Evolutionary conservation across 192 early-diverging fungal species (phyloP).

Genomic region (Backusella mclennaniae): DNA sequence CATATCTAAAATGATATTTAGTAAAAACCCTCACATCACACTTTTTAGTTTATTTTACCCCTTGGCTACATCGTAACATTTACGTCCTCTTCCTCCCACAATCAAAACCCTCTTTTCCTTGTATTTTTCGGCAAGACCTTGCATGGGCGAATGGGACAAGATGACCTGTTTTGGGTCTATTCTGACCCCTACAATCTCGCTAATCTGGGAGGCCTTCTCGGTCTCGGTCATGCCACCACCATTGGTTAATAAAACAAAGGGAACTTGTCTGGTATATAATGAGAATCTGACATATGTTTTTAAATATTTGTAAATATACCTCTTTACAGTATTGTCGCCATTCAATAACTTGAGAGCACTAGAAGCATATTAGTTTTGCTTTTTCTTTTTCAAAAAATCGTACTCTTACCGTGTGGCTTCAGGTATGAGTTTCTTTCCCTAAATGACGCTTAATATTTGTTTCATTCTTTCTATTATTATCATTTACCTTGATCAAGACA

Average conservation of each 20-base stretch:
- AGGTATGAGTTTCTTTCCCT: conserved; percentile 68
- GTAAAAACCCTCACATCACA: too few species aligned
- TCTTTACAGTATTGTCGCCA: conserved; percentile 49
- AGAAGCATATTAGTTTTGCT: not conserved
- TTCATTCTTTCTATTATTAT: too few species aligned
- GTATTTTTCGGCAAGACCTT: conserved; percentile 57
- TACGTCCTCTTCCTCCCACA: conserved; percentile 63
- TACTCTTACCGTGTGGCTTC: conserved; percentile 48
- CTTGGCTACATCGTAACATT: conserved; percentile 63
- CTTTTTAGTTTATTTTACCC: conserved; percentile 38
- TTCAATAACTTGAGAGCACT: conserved; percentile 65
- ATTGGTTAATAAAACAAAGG: conserved; percentile 84
- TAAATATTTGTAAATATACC: conserved; percentile 22
- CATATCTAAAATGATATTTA: conserved; percentile 43
- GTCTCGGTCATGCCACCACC: conserved; percentile 82
- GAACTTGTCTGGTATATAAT: conserved; percentile 49
- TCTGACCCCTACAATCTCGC: conserved; percentile 49
- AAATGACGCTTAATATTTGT: not conserved
- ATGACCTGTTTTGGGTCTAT: conserved; percentile 65
- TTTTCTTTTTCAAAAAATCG: not conserved
- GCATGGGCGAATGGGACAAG: conserved; percentile 91
- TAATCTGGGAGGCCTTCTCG: conserved; percentile 69
- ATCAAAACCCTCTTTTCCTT: conserved; percentile 65
- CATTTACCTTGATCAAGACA: conserved; percentile 72
- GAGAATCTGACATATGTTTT: not conserved